These are phyloP conservation scores for Beauveria sp. DNA, from an alignment of 2,329 filamentous ascomycete genomes.

Conservation along the genomic window DNA sequence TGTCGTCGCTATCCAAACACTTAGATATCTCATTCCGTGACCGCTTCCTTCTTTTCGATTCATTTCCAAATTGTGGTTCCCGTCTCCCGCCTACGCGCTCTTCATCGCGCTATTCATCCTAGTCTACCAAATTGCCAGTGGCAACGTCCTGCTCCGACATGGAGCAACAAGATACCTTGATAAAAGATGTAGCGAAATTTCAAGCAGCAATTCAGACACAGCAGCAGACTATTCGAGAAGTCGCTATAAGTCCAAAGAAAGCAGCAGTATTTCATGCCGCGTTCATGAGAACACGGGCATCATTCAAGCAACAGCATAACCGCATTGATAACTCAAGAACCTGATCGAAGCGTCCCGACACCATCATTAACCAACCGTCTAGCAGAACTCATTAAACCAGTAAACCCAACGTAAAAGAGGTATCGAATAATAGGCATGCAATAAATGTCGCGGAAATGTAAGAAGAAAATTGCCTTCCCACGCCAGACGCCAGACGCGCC, in stretches of 20 bases:
- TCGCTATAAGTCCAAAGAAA: neutral
- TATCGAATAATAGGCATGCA: conserved; percentile 9
- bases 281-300: neutral
- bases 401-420: conserved; percentile 6
- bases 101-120: neutral
- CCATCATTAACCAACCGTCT: conserved; percentile 3
- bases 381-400: neutral
- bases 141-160: neutral
- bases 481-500: conserved; percentile 10
- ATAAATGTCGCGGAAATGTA: conserved; percentile 1
- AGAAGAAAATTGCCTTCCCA: neutral
- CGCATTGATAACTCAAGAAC: neutral
- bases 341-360: neutral
- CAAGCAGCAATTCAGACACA: neutral
- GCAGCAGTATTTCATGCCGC: neutral
- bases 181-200: neutral
- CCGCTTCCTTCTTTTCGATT: neutral
- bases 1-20: neutral
- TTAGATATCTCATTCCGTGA: neutral
- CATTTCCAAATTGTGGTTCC: neutral
- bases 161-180: neutral
- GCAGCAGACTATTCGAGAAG: neutral
- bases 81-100: neutral
- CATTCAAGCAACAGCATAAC: neutral
- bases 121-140: neutral